Base-by-base conservation (phyloP, 805 yeast species). In the Nakazawaea molendinolei region DNA sequence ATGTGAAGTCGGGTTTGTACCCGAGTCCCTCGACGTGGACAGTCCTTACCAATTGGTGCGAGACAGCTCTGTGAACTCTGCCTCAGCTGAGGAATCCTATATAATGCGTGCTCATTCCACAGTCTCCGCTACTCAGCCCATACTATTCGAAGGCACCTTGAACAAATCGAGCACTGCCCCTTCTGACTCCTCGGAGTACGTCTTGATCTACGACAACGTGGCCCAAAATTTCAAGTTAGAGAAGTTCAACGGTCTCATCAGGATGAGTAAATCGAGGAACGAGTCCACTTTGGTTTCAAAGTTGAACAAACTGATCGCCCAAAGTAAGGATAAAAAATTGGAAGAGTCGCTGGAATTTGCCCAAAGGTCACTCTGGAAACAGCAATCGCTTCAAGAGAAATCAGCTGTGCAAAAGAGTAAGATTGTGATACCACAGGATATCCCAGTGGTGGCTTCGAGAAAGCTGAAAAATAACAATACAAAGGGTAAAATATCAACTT, bases 191-290 rank as follows among this genome's bases (percentile, higher is more conserved):
- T 22, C 35, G 8, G 63, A 58, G 16, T 53, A 41, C 24, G 40
- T 50, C 2, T 35, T 58, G 23, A 29, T 51, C 5, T 58, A 44
- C 36, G 58, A 58, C 39, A 45, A 45, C 22, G 47, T 50, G 9
- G 33, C 45, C 3, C 48, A 48, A 16, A 32, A 34, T 13, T 57
- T 58, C 42, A 45, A 46, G 30, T 38, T 57, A 38, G 56, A 56
- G 24, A 39, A 35, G 23, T 48, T 52, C 39, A 43, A 43, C 25
- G 56, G 57, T 2, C 40, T 46, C 9, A 43, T 58, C 20, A 47
- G 51, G 27, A 48, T 58, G 55, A 49, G 40, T 34, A 57, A 56
- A 43, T 53, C 61, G 3, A 42, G 63, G 26, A 55, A 54, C 23
- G 55, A 56, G 3, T 43, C 45, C 5, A 43, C 44, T 27, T 28